Conservation (phyloP, 2,329 filamentous ascomycete species). For the Teratosphaeria gauchensis region DNA sequence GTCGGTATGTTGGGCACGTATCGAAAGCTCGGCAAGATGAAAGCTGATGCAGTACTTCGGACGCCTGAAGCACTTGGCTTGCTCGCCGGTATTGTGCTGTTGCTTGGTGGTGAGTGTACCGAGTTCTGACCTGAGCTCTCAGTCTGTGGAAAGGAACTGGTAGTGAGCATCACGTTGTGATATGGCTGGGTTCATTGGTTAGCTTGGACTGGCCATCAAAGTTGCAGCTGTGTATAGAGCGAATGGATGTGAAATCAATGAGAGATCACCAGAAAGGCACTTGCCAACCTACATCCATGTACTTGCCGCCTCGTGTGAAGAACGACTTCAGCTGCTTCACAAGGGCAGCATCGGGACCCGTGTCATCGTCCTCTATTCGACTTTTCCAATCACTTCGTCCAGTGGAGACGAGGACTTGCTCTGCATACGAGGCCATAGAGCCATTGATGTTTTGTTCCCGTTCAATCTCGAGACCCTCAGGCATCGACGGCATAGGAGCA, state of each 20-base stretch:
- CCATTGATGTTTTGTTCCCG: constrained; percentile 59
- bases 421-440: constrained; percentile 66
- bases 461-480: constrained; percentile 64
- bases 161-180: constrained; percentile 68
- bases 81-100: not conserved
- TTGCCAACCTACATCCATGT: constrained; percentile 34
- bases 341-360: constrained; percentile 36
- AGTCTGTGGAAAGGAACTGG: constrained; percentile 61
- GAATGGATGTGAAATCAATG: not conserved
- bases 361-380: constrained; percentile 71
- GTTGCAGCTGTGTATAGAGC: not conserved
- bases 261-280: not conserved
- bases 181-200: constrained; percentile 53
- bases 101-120: not conserved
- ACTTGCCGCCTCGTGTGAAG: constrained; percentile 33
- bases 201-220: not conserved
- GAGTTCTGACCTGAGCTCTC: not conserved
- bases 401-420: constrained; percentile 78
- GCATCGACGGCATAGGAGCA: constrained; percentile 54
- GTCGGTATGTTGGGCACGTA: constrained; percentile 65
- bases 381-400: constrained; percentile 73
- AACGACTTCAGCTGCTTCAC: constrained; percentile 59
- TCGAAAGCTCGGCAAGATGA: constrained; percentile 75
- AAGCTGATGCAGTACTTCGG: constrained; percentile 46
- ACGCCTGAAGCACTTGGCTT: not conserved